Evolutionary conservation across 495 filamentous ascomycete genomes (phyloP).

Genomic region (Aspergillus avenaceus): DNA sequence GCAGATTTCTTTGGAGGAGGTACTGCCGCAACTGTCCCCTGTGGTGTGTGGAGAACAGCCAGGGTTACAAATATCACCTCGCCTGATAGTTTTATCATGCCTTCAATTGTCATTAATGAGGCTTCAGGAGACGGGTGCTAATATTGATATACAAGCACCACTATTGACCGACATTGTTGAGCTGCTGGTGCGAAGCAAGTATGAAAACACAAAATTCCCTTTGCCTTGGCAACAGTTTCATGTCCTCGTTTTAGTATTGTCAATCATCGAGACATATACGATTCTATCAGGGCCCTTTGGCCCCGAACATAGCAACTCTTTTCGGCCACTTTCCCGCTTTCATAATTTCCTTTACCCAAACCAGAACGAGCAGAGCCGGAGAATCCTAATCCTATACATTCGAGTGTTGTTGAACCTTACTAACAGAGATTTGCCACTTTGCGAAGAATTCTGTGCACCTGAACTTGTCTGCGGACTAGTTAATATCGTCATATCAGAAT

Average conservation of each 20-base stretch:
- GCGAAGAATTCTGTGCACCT: conserved; percentile 57
- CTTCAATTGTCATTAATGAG: conserved; percentile 20
- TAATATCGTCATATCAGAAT: conserved; percentile 40
- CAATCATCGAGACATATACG: conserved; percentile 62
- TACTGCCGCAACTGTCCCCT: conserved; percentile 19
- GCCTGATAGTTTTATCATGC: conserved; percentile 27
- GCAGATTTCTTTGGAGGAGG: conserved; percentile 26
- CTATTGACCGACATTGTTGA: conserved; percentile 25
- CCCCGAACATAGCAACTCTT: conserved; percentile 18
- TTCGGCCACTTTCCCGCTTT: conserved; percentile 26
- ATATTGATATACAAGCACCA: conserved; percentile 19
- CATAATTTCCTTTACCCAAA: conserved; percentile 24
- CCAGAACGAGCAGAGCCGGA: conserved; percentile 8
- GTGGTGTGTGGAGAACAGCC: conserved; percentile 16
- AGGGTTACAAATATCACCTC: conserved; percentile 25
- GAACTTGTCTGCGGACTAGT: conserved; percentile 55
- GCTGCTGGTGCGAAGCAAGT: conserved; percentile 18
- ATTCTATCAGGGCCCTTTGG: conserved; percentile 19
- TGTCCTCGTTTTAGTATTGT: conserved; percentile 41
- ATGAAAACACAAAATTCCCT: not conserved
- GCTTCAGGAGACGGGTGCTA: conserved; percentile 26
- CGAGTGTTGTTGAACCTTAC: conserved; percentile 82
- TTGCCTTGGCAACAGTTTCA: conserved; percentile 10
- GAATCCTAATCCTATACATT: conserved; percentile 40
- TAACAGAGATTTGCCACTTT: conserved; percentile 70